These are phyloP conservation scores for Alternaria arbusti DNA, from an alignment of 2,329 filamentous ascomycete genomes.

Conservation along the genomic window DNA sequence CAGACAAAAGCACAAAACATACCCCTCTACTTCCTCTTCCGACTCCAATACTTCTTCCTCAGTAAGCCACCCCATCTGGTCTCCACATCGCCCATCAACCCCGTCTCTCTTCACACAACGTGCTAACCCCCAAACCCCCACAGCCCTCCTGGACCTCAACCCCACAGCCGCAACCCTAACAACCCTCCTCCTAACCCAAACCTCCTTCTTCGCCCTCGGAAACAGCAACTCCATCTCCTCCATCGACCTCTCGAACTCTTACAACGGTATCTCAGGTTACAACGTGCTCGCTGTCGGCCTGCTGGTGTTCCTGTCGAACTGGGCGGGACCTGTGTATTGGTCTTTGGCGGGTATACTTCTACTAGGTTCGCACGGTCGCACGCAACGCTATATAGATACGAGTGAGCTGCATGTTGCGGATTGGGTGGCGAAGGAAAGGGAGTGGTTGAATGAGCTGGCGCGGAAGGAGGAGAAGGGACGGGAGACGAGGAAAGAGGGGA, in stretches of 20 bases:
- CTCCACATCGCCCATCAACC: constrained; percentile 41
- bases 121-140: background rate
- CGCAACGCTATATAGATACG: constrained; percentile 24
- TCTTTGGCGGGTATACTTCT: constrained; percentile 68
- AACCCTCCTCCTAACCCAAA: constrained; percentile 77
- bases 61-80: constrained; percentile 27
- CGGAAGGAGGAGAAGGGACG: constrained; percentile 18
- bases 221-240: constrained; percentile 94
- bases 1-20: constrained; percentile 87
- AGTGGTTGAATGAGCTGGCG: constrained; percentile 30
- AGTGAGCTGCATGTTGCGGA: constrained; percentile 27
- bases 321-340: constrained; percentile 92
- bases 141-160: constrained; percentile 55
- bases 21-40: constrained; percentile 80
- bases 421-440: constrained; percentile 41
- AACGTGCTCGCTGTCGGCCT: constrained; percentile 80
- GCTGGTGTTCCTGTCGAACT: constrained; percentile 87
- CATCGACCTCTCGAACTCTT: constrained; percentile 92
- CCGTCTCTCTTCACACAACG: background rate
- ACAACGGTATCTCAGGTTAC: constrained; percentile 87
- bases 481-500: constrained; percentile 9
- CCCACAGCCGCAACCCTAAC: constrained; percentile 68
- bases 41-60: constrained; percentile 64
- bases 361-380: constrained; percentile 31
- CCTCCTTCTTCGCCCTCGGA: constrained; percentile 87